Conservation (phyloP, 148 eudicot genomes). For the Oxyria digyna region DNA sequence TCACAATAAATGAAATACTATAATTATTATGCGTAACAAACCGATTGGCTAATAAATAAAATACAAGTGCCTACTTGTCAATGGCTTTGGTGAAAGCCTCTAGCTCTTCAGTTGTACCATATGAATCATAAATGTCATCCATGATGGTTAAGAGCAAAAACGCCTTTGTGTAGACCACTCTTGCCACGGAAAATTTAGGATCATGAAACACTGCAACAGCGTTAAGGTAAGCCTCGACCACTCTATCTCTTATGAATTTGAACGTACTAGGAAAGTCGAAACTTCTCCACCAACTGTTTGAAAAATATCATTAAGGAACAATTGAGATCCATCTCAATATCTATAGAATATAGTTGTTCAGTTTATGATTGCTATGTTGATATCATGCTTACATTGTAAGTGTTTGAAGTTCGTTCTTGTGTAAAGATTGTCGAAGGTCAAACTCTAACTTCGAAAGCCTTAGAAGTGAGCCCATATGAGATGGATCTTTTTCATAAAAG, state of each 20-base stretch:
- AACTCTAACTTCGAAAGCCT: background rate
- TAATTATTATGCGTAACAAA: too few relatives aligned
- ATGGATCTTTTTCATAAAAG: background rate
- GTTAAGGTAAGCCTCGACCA: slow-evolving; percentile 34
- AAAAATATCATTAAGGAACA: too few relatives aligned
- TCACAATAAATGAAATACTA: too few relatives aligned
- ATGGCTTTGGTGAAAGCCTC: slow-evolving; percentile 23
- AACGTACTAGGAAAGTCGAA: slow-evolving; percentile 8
- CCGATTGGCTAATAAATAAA: too few relatives aligned
- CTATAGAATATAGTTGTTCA: too few relatives aligned
- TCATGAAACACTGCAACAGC: slow-evolving; percentile 9
- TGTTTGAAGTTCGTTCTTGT: background rate
- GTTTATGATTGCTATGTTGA: too few relatives aligned
- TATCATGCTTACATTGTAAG: background rate
- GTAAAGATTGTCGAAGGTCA: background rate
- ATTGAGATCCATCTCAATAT: too few relatives aligned
- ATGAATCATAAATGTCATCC: slow-evolving; percentile 32
- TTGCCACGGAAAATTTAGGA: slow-evolving; percentile 15
- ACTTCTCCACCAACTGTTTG: slow-evolving; percentile 47
- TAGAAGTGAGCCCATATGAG: background rate
- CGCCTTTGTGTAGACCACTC: slow-evolving; percentile 12
- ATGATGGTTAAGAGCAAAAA: slow-evolving; percentile 13
- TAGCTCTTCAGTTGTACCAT: slow-evolving; percentile 25
- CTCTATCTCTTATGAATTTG: slow-evolving; percentile 27
- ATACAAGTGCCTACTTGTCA: slow-evolving; percentile 16